A percentile compares a stretch with the other conserved stretches of the same genome.
Conservation (phyloP, 1,284 basidiomycete species). For the Trichosporon sp. region DNA sequence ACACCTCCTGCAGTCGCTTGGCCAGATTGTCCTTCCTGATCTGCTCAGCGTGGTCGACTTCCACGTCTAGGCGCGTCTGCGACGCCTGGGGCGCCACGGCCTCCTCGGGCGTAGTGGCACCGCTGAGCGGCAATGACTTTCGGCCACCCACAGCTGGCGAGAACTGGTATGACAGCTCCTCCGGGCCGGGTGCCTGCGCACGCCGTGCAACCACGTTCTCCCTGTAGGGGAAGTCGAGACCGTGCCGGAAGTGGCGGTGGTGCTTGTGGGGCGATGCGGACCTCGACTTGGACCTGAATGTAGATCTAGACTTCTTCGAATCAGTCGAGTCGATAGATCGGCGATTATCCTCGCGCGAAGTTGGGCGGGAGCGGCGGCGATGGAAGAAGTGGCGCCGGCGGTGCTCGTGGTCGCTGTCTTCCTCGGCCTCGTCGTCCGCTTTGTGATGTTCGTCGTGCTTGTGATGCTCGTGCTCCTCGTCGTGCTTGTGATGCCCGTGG, state of each 20-base stretch:
- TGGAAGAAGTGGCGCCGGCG: neutral
- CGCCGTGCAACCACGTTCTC: conserved; percentile 39
- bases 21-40: conserved; percentile 62
- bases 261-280: neutral
- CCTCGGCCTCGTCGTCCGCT: neutral
- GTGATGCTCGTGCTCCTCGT: neutral
- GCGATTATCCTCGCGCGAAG: no score
- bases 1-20: conserved; percentile 77
- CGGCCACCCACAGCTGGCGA: conserved; percentile 3
- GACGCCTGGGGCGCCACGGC: no score
- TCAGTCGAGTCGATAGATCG: neutral
- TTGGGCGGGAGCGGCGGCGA: neutral
- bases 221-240: conserved; percentile 35
- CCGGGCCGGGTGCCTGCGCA: conserved; percentile 26
- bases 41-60: conserved; percentile 34
- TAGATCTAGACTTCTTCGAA: neutral
- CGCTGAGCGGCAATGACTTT: neutral
- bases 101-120: neutral
- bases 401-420: neutral
- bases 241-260: conserved; percentile 5
- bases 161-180: conserved; percentile 35
- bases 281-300: neutral
- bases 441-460: no score
- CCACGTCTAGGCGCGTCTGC: neutral
- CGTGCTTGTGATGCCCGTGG: neutral